Conservation (phyloP, 306 rosid species). For the Trifolium dubium region DNA sequence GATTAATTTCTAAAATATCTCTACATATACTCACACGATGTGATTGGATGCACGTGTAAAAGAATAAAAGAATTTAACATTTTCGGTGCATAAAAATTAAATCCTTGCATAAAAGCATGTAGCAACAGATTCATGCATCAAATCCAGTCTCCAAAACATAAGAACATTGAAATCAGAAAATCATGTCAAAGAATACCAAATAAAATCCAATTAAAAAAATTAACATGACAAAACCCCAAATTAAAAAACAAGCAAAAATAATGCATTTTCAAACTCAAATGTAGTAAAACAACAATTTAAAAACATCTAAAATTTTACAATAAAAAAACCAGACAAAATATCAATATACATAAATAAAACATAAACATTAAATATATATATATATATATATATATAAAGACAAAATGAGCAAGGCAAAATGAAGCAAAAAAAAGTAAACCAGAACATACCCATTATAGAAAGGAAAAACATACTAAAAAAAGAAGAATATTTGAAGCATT, state of each 20-base stretch:
- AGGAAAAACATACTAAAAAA: not conserved
- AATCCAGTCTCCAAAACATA: not conserved
- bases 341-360: not conserved
- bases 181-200: no score
- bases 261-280: not conserved
- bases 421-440: constrained; percentile 18
- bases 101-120: not conserved
- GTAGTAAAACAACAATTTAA: not conserved
- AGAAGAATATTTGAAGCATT: not conserved
- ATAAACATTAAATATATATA: not conserved
- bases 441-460: constrained; percentile 26
- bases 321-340: not conserved
- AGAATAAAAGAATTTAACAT: no score
- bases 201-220: no score
- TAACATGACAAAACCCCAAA: not conserved
- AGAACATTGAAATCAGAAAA: not conserved
- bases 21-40: no score
- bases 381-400: not conserved
- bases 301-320: not conserved
- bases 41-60: no score
- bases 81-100: no score
- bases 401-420: not conserved
- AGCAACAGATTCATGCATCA: not conserved
- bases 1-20: no score
- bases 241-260: not conserved